Percentiles rank a stretch among this genome's conserved stretches.
These are phyloP conservation scores for Mortierella claussenii DNA, from an alignment of 192 early-diverging fungal species.

Conservation along the genomic window DNA sequence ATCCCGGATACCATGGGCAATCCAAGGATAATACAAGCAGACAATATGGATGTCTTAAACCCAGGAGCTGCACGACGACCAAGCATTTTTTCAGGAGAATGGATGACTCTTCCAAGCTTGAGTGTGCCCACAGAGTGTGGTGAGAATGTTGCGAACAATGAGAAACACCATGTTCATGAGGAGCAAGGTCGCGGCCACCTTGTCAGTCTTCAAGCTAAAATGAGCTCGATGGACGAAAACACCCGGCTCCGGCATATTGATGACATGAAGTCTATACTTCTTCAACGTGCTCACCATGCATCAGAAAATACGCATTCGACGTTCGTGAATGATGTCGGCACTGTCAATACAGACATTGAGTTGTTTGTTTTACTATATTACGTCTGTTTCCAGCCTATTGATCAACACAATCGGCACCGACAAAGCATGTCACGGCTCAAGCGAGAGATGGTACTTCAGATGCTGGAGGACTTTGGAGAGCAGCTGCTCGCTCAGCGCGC, in stretches of 20 bases:
- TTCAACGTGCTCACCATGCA: background rate
- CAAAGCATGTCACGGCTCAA: constrained; percentile 7
- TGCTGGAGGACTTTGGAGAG: constrained; percentile 22
- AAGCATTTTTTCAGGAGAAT: constrained; percentile 12
- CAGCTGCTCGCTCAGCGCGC: background rate
- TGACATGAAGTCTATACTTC: background rate
- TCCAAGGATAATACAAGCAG: too few relatives aligned
- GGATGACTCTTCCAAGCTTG: constrained; percentile 14
- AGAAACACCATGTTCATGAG: background rate
- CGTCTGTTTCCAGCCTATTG: background rate
- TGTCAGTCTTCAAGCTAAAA: background rate
- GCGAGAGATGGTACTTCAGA: constrained; percentile 21
- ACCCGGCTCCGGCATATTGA: background rate
- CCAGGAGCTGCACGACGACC: too few relatives aligned
- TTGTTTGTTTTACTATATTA: background rate
- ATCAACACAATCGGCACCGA: too few relatives aligned
- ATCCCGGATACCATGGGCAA: too few relatives aligned
- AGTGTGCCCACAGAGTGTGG: background rate
- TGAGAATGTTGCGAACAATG: background rate
- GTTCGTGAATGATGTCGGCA: background rate
- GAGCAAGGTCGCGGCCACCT: background rate
- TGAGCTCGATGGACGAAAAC: background rate
- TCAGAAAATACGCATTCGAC: background rate
- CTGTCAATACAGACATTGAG: background rate
- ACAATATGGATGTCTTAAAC: too few relatives aligned